These are phyloP conservation scores for Lomentospora prolificans DNA, from an alignment of 2,329 filamentous ascomycete species.

Conservation along the genomic window DNA sequence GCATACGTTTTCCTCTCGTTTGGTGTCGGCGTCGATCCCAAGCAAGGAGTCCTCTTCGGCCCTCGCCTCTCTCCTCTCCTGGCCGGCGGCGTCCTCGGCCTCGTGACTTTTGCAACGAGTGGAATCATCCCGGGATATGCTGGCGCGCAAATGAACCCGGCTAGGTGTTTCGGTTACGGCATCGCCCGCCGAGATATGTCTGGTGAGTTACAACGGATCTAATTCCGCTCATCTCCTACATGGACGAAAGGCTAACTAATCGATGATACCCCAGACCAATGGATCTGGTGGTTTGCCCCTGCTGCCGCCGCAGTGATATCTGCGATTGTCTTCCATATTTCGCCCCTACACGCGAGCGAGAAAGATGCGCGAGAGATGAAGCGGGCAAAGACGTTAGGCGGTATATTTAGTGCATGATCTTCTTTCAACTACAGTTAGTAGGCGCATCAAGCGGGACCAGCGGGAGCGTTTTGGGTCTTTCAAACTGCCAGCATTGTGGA, in stretches of 20 bases:
- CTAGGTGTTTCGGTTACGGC: slow-evolving; percentile 33
- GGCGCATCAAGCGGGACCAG: too few species aligned
- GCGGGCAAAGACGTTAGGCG: background rate
- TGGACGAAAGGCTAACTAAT: slow-evolving; percentile 8
- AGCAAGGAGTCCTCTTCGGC: slow-evolving; percentile 37
- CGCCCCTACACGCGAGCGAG: background rate
- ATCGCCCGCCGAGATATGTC: slow-evolving; percentile 22
- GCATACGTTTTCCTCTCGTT: slow-evolving; percentile 31
- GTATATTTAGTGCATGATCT: too few species aligned
- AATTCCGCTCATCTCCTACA: too few species aligned
- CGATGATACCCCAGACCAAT: slow-evolving; percentile 19
- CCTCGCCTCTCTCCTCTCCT: slow-evolving; percentile 37
- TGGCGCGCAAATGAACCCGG: slow-evolving; percentile 33
- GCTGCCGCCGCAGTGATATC: slow-evolving; percentile 19
- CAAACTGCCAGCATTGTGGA: too few species aligned
- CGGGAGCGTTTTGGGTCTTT: too few species aligned
- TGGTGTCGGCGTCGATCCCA: slow-evolving; percentile 42
- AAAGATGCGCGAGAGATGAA: background rate
- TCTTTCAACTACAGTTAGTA: too few species aligned
- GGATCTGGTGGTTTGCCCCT: slow-evolving; percentile 28
- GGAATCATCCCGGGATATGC: slow-evolving; percentile 29
- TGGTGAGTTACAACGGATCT: too few species aligned
- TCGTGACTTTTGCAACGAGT: slow-evolving; percentile 26
- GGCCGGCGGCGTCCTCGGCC: slow-evolving; percentile 29
- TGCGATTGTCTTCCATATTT: slow-evolving; percentile 14